Base-by-base conservation (phyloP, 1,139 yeast genomes). In the Meyerozyma guilliermondii region DNA sequence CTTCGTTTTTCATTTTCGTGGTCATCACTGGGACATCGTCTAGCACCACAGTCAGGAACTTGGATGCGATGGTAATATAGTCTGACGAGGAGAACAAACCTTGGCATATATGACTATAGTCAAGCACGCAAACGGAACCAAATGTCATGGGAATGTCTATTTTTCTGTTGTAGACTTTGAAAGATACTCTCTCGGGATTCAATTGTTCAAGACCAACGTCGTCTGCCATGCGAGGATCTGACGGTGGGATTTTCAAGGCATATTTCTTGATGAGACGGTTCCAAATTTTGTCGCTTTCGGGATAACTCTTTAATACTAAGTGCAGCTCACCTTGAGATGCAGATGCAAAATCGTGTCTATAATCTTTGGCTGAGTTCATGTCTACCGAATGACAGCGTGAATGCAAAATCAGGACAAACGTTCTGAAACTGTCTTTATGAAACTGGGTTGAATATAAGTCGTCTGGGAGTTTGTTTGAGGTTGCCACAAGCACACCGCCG, bases 401-500 rank as follows among this genome's bases (percentile, higher is more conserved):
- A 49, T 80, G 77, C 37, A 83, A 60, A 4, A 83, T 73, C 7
- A 74, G 66, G 36, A 78, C 78, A 59, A 83, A 83, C 10, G 71
- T 64, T 42, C 74, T 68, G 58, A 83, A 81, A 39, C 78, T 80
- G 7, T 70, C 64, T 51, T 77, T 79, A 48, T 80, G 77, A 55
- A 83, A 82, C 41, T 78, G 81, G 10, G 79, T 80, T 1, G 87
- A 74, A 51, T 83, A 83, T 35, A 83, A 66, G 46, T 83, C 84
- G 50, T 83, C 87, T 0, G 89, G 91, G 13, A 83, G 60, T 52
- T 84, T 71, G 50, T 83, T 83, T 1, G 87, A 80, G 1, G 88
- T 83, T 1, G 89, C 87, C 24, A 83, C 82, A 38, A 83, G 59
- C 0, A 83, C 87, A 3, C 91, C 91, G 3, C 91, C 89, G 7